phyloP scores from a whole-genome alignment of 352 stramenopile genomes.

The Elongisporangium prolatum region DNA sequence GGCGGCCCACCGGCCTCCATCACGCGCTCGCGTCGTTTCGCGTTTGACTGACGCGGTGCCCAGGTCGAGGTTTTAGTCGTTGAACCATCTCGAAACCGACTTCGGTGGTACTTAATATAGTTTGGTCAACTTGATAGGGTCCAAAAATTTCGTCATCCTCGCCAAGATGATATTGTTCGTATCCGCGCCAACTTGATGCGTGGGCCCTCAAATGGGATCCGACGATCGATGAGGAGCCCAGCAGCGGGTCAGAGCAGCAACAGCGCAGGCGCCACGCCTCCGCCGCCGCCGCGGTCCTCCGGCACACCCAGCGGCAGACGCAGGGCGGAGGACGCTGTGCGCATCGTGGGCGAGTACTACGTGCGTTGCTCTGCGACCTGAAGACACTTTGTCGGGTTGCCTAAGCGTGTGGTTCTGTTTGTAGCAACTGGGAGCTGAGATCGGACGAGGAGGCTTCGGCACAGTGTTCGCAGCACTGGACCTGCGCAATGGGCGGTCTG shows the following conservation, averaged over 20 bases:
- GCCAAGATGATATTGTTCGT: background rate
- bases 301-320: slow-evolving; percentile 8
- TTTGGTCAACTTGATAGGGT: background rate
- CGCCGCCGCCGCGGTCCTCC: background rate
- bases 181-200: background rate
- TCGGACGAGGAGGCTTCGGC: slow-evolving; percentile 89
- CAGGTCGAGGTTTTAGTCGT: background rate
- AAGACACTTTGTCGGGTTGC: no score
- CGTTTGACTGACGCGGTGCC: background rate
- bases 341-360: slow-evolving; percentile 72
- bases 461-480: slow-evolving; percentile 88
- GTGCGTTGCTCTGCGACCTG: slow-evolving; percentile 28
- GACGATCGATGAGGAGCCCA: background rate
- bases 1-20: slow-evolving; percentile 19
- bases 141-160: background rate
- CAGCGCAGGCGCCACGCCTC: background rate
- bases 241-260: background rate
- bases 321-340: slow-evolving; percentile 46
- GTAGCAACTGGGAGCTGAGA: slow-evolving; percentile 89
- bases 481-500: slow-evolving; percentile 72
- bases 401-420: slow-evolving; percentile 3
- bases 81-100: background rate
- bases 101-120: background rate
- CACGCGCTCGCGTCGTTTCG: slow-evolving; percentile 1
- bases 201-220: background rate